phyloP scores from a whole-genome alignment of 2,329 filamentous ascomycete species.

The Penicillium sp. region DNA sequence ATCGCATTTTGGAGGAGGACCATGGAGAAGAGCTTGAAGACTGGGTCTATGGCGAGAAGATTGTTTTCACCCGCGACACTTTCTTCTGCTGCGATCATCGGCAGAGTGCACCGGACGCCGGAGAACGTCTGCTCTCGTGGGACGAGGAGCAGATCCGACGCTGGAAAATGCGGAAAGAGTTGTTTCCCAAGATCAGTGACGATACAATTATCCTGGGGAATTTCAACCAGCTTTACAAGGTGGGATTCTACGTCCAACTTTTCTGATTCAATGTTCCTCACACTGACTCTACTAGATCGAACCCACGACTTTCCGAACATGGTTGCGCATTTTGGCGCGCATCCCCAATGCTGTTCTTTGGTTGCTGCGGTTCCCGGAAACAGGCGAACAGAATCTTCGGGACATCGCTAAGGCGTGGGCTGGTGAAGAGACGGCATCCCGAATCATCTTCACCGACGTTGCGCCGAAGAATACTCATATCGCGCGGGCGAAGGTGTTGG shows the following conservation, averaged over 20 bases:
- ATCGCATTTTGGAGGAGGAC: constrained; percentile 58
- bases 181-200: constrained; percentile 78
- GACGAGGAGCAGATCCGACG: constrained; percentile 71
- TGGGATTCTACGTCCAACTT: constrained; percentile 41
- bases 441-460: constrained; percentile 92
- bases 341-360: constrained; percentile 87
- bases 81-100: constrained; percentile 98
- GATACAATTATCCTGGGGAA: constrained; percentile 89
- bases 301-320: constrained; percentile 89
- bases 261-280: not conserved
- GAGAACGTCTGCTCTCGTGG: constrained; percentile 67
- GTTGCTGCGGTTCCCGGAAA: constrained; percentile 92
- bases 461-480: constrained; percentile 94
- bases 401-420: constrained; percentile 79
- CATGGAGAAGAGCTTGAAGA: constrained; percentile 63
- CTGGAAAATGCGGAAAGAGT: constrained; percentile 87
- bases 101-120: constrained; percentile 72
- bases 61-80: constrained; percentile 87
- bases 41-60: constrained; percentile 96
- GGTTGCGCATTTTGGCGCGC: constrained; percentile 81
- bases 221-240: constrained; percentile 99
- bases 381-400: constrained; percentile 79
- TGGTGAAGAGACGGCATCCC: constrained; percentile 72
- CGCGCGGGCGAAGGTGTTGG: constrained; percentile 80
- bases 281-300: constrained; percentile 64